phyloP scores from a whole-genome alignment of 2,329 filamentous ascomycete species.

The Amauroascus niger region DNA sequence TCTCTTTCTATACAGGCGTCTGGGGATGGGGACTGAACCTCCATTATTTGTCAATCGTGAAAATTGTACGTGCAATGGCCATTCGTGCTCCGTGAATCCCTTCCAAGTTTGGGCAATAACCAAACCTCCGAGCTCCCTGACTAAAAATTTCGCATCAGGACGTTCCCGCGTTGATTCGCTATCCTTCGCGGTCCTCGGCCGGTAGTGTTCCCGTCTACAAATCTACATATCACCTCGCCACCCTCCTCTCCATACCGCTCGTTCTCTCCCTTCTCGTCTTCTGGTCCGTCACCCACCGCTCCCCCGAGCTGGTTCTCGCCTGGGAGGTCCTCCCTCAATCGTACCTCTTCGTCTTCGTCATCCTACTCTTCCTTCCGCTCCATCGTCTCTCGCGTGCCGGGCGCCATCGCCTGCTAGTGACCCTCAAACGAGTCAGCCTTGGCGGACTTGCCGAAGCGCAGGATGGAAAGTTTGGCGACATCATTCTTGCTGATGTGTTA shows the following conservation, averaged over 20 bases:
- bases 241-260: constrained; percentile 63
- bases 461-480: constrained; percentile 90
- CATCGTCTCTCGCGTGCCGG: constrained; percentile 59
- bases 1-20: constrained; percentile 50
- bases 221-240: constrained; percentile 78
- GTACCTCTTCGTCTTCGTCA: constrained; percentile 63
- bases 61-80: constrained; percentile 52
- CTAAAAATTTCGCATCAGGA: constrained; percentile 43
- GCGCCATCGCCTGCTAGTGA: constrained; percentile 64
- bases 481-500: constrained; percentile 83
- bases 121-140: not conserved
- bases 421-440: constrained; percentile 65
- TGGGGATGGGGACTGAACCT: constrained; percentile 95
- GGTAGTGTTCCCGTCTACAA: constrained; percentile 65
- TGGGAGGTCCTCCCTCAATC: constrained; percentile 82
- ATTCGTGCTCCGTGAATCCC: not conserved
- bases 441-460: constrained; percentile 78
- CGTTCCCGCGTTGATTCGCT: constrained; percentile 75
- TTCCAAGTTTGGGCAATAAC: not conserved
- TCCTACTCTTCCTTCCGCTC: constrained; percentile 64
- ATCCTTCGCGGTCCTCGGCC: constrained; percentile 62
- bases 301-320: constrained; percentile 57
- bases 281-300: constrained; percentile 68
- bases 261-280: constrained; percentile 65
- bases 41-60: constrained; percentile 67